Percentiles rank a stretch among this genome's conserved stretches.
Evolutionary conservation across 2,329 filamentous ascomycete species (phyloP).

Genomic region (Claviceps sp.): DNA sequence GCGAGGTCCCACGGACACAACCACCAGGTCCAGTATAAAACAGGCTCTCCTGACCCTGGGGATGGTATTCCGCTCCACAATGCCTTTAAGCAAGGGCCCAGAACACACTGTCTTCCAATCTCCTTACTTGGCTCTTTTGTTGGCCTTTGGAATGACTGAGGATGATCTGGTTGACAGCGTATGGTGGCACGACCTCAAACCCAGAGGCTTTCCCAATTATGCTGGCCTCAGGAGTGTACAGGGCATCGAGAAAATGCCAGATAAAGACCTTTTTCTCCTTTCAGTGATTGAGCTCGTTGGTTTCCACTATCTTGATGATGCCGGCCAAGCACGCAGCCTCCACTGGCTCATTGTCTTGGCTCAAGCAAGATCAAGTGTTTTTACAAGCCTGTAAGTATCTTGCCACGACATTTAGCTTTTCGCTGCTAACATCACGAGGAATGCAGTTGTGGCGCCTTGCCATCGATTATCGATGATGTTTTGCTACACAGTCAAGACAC

Average conservation of each 20-base stretch:
- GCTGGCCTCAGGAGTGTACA: conserved; percentile 14
- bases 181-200: conserved; percentile 44
- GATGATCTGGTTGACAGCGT: conserved; percentile 51
- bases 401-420: no score
- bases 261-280: conserved; percentile 49
- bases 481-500: conserved; percentile 51
- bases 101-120: conserved; percentile 22
- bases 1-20: conserved; percentile 48
- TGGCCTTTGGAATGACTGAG: conserved; percentile 39
- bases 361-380: conserved; percentile 37
- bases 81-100: background rate
- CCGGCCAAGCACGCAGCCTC: conserved; percentile 44
- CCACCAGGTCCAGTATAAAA: conserved; percentile 44
- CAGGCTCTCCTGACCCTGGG: conserved; percentile 45
- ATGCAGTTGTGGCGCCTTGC: conserved; percentile 40
- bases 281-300: conserved; percentile 53
- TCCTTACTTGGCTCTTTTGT: conserved; percentile 47
- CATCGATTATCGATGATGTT: conserved; percentile 46
- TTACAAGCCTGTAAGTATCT: conserved; percentile 41
- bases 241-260: conserved; percentile 33
- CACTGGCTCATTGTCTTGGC: conserved; percentile 48
- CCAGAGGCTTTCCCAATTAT: conserved; percentile 19
- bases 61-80: conserved; percentile 16
- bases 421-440: conserved; percentile 6
- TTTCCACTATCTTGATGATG: conserved; percentile 51